Percentiles rank a stretch among this genome's conserved stretches.
phyloP scores from a whole-genome alignment of 129 eudicot genomes.

The Centaurea solstitialis region DNA sequence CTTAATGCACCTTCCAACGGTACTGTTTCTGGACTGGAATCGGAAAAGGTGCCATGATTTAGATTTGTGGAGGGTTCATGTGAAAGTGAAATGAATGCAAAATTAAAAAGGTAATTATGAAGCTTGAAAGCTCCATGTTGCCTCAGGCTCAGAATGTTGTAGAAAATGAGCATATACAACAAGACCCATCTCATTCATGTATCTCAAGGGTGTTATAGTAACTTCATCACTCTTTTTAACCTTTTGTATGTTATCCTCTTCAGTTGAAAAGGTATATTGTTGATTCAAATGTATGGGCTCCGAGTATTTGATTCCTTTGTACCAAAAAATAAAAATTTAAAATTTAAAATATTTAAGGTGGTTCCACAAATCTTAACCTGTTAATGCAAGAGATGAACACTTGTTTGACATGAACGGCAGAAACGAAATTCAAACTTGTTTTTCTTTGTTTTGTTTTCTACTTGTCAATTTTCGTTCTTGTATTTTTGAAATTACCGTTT shows the following conservation, averaged over 20 bases:
- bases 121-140: neutral
- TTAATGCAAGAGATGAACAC: too few species aligned
- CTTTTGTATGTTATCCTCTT: neutral
- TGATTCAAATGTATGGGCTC: neutral
- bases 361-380: too few species aligned
- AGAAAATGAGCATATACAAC: neutral
- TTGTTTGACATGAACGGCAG: too few species aligned
- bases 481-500: too few species aligned
- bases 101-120: neutral
- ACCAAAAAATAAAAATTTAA: too few species aligned
- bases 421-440: too few species aligned
- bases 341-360: too few species aligned
- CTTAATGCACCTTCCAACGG: neutral
- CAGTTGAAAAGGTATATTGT: conserved; percentile 5
- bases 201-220: neutral
- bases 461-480: too few species aligned
- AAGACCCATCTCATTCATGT: conserved; percentile 7
- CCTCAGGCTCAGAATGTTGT: neutral
- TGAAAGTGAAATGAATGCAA: neutral
- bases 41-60: neutral
- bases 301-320: neutral
- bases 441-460: too few species aligned
- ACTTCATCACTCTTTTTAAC: neutral
- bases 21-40: neutral
- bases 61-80: neutral